Percentiles rank a stretch among this genome's conserved stretches.
Conservation (phyloP, 2,329 filamentous ascomycete species). For the Chaetomiaceae sp. region DNA sequence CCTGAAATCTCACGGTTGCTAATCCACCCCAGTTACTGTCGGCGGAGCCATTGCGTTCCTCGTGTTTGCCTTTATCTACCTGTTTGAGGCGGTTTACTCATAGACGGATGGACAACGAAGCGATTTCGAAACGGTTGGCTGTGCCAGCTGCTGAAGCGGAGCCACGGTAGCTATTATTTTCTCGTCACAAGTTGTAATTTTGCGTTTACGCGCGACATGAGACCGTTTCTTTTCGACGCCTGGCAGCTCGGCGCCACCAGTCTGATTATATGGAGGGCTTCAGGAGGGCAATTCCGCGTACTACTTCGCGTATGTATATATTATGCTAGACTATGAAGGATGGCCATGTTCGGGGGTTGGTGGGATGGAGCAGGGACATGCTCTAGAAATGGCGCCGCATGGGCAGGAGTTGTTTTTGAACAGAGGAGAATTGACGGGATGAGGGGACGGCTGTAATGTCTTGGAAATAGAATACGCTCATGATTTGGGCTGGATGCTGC, state of each 20-base stretch:
- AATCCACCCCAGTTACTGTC: constrained; percentile 66
- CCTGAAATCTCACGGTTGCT: not conserved
- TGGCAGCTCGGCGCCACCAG: constrained; percentile 3
- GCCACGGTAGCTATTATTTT: constrained; percentile 7
- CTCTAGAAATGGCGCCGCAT: not conserved
- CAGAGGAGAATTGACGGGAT: not conserved
- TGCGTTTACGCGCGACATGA: constrained; percentile 3
- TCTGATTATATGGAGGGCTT: not conserved
- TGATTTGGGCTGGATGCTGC: not conserved
- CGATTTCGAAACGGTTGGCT: constrained; percentile 9
- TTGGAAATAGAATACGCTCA: constrained; percentile 4
- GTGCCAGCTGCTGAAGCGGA: constrained; percentile 12
- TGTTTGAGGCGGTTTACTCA: constrained; percentile 70
- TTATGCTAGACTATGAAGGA: not conserved
- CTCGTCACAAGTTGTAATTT: constrained; percentile 20
- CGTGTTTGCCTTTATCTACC: constrained; percentile 85
- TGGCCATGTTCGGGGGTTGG: not conserved
- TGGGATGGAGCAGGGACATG: not conserved
- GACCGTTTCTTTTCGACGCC: constrained; percentile 5
- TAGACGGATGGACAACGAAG: constrained; percentile 28
- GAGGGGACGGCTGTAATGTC: not conserved
- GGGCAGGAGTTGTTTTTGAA: constrained; percentile 13
- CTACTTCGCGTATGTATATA: not conserved
- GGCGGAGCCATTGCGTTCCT: constrained; percentile 89
- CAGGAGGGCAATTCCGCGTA: not conserved